These are phyloP conservation scores for Endogone sp. DNA, from an alignment of 192 early-diverging fungal species.

Conservation along the genomic window DNA sequence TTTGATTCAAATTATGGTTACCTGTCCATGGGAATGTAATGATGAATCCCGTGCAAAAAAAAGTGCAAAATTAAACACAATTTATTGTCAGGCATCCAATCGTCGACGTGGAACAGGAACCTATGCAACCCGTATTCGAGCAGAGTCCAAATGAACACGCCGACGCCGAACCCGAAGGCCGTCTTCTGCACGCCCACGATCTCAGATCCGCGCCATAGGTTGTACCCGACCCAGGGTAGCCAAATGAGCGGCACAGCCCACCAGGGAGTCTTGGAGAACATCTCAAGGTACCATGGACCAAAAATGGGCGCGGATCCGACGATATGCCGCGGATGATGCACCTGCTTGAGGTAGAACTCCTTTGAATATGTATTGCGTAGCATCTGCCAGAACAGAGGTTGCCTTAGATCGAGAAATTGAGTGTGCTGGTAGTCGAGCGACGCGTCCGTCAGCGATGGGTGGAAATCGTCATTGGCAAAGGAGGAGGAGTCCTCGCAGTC, in stretches of 20 bases:
- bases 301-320: slow-evolving; percentile 80
- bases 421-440: slow-evolving; percentile 43
- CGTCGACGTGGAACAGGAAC: slow-evolving; percentile 92
- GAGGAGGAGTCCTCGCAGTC: slow-evolving; percentile 21
- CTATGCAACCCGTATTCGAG: slow-evolving; percentile 91
- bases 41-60: slow-evolving; percentile 92
- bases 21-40: slow-evolving; percentile 95
- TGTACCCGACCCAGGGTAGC: slow-evolving; percentile 68
- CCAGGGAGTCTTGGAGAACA: slow-evolving; percentile 90
- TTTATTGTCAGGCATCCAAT: slow-evolving; percentile 79
- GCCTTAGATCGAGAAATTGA: slow-evolving; percentile 76
- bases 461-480: slow-evolving; percentile 31
- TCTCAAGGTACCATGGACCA: slow-evolving; percentile 71
- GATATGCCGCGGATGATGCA: slow-evolving; percentile 86
- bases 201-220: slow-evolving; percentile 31
- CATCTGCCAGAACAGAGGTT: slow-evolving; percentile 83
- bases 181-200: slow-evolving; percentile 33
- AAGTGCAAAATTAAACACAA: slow-evolving; percentile 78
- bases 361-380: slow-evolving; percentile 66
- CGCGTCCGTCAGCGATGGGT: slow-evolving; percentile 43
- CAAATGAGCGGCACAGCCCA: slow-evolving; percentile 85
- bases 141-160: slow-evolving; percentile 79
- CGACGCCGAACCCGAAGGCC: slow-evolving; percentile 53
- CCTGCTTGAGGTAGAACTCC: slow-evolving; percentile 84
- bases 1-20: slow-evolving; percentile 24